Base-by-base conservation (phyloP, 169 alveolate species). In the Plasmodium vivax region DNA sequence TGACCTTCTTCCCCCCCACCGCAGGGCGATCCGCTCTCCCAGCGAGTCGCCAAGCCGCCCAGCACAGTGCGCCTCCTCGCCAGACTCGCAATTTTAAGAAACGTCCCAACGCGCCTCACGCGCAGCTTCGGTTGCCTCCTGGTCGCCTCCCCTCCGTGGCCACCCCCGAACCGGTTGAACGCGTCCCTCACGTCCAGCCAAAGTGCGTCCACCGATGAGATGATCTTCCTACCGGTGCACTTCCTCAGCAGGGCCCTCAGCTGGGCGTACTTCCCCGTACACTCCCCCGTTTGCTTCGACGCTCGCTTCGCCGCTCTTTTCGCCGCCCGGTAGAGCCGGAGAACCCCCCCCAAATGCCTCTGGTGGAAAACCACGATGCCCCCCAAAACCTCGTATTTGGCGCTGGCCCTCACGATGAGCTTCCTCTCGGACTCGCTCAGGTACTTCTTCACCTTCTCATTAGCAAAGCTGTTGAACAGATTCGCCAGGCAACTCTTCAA, bases 301-400 rank as follows among this genome's bases (percentile, higher is more conserved):
- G 32, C 34, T 23, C 27, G 7, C 23, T 75, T 9, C 43, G 9
- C 62, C 23, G 23, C 32, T 14, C 32, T 14, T 32, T 23, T 23
- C 27, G 27, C 56, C 73, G 54, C 6, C 12, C 41, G 45, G 54
- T 81, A 88, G 71, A 88, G 82, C 3, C 36, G 54, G n/a, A 77
- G 38, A 36, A 88, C 12, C 7, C 84, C n/a, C 36, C 73, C 75
- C 32, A 88, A 32, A 62, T 88, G 72, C 79, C 7, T 41, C 23
- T 88, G 43, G 54, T 88, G 94, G 82, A 88, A 88, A 43, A 88
- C 80, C 32, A 88, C 47, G 30, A 88, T 62, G 7, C 36, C 32
- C 12, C 94, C 94, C 30, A 88, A 47, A 8, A 88, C 51, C 80
- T 88, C 94, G 56, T 88, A 88, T 36, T 88, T 88, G n/a, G n/a